Evolutionary conservation across 495 filamentous ascomycete genomes (phyloP).

Genomic region (Rhizodiscina lignyota): DNA sequence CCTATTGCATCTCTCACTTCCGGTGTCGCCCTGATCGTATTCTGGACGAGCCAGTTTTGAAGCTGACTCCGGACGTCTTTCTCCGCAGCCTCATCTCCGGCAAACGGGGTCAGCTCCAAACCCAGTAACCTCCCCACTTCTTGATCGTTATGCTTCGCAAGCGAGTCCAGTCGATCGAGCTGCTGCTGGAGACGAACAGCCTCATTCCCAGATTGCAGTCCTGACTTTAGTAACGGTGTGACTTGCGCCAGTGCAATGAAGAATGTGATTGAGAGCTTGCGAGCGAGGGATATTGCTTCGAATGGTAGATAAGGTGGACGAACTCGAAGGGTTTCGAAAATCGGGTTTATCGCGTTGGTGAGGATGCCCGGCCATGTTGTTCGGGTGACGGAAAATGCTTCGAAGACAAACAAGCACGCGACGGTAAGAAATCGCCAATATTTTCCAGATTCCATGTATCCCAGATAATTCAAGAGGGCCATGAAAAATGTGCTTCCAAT

Average conservation of each 20-base stretch:
- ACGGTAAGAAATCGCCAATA: constrained; percentile 85
- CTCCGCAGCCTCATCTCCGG: constrained; percentile 45
- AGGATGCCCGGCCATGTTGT: constrained; percentile 40
- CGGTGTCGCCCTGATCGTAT: constrained; percentile 21
- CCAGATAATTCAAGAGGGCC: constrained; percentile 52
- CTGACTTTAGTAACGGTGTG: constrained; percentile 36
- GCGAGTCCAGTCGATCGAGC: constrained; percentile 37
- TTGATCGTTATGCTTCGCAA: constrained; percentile 37
- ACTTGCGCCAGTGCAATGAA: constrained; percentile 88
- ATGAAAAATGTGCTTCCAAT: constrained; percentile 40
- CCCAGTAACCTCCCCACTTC: constrained; percentile 56
- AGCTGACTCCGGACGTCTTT: constrained; percentile 15
- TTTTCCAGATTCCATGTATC: constrained; percentile 68
- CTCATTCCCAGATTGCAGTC: constrained; percentile 8
- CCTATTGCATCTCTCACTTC: constrained; percentile 25
- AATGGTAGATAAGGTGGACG: constrained; percentile 70
- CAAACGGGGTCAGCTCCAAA: constrained; percentile 71
- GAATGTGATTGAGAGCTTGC: constrained; percentile 59
- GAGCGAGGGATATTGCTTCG: constrained; percentile 61
- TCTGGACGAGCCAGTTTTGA: constrained; percentile 26
- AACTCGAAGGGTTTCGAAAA: constrained; percentile 31
- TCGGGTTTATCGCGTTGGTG: constrained; percentile 41
- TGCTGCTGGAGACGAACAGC: constrained; percentile 25
- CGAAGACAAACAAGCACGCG: constrained; percentile 49
- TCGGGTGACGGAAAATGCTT: constrained; percentile 56